Evolutionary conservation across 345 rosid species (phyloP).

Genomic region (Erodium maritimum): DNA sequence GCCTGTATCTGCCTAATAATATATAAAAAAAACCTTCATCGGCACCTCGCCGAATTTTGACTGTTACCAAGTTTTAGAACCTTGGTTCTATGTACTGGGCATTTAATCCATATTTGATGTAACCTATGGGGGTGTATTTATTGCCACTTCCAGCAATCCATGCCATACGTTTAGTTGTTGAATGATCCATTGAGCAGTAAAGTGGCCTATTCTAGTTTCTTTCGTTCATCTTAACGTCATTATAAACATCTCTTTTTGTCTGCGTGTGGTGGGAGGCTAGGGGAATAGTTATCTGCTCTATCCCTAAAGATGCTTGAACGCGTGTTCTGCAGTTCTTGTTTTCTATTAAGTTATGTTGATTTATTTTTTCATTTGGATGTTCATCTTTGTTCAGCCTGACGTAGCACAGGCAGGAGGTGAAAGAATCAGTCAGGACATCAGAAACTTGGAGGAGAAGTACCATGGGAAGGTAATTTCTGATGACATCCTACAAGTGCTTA

Average conservation of each 20-base stretch:
- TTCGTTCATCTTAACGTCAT: no score
- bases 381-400: constrained; percentile 37
- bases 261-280: no score
- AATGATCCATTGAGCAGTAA: neutral
- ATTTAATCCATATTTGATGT: neutral
- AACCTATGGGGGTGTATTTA: neutral
- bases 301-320: constrained; percentile 3
- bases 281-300: constrained; percentile 3
- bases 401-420: constrained; percentile 40
- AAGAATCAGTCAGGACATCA: constrained; percentile 46
- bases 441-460: constrained; percentile 49
- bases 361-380: constrained; percentile 6
- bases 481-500: constrained; percentile 4
- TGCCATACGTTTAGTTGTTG: neutral
- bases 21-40: no score
- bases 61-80: no score
- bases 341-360: neutral
- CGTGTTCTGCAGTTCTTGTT: constrained; percentile 5
- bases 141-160: neutral
- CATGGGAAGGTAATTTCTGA: constrained; percentile 51
- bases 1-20: no score
- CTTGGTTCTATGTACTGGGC: no score
- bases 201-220: neutral
- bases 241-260: no score
- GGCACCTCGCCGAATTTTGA: no score